These are phyloP conservation scores for Cryptosporidium ubiquitum DNA, from an alignment of 169 alveolate species.

Conservation along the genomic window DNA sequence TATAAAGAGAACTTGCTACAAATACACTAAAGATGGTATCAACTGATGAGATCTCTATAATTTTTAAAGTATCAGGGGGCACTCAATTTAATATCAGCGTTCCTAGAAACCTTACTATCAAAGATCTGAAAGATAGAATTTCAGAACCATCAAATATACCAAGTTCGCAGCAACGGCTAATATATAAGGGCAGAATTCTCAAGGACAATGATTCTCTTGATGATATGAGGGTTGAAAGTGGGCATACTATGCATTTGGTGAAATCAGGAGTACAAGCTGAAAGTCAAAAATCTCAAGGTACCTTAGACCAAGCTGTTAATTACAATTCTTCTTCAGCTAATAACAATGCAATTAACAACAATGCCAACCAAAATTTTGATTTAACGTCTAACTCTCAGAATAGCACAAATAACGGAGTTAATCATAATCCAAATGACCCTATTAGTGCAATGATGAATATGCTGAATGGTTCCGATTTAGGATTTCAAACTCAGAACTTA, in stretches of 20 bases:
- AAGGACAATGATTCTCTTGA: constrained; percentile 87
- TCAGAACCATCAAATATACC: constrained; percentile 82
- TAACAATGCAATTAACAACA: background rate
- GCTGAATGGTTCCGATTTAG: constrained; percentile 22
- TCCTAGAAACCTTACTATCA: constrained; percentile 79
- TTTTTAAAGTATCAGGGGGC: constrained; percentile 87
- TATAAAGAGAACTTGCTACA: background rate
- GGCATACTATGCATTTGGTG: constrained; percentile 90
- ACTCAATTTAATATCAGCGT: constrained; percentile 80
- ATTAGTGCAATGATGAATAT: constrained; percentile 49
- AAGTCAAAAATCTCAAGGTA: constrained; percentile 20
- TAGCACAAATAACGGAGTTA: background rate
- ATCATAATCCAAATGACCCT: background rate
- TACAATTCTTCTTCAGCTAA: background rate
- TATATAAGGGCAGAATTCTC: constrained; percentile 89
- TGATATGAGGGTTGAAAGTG: constrained; percentile 84
- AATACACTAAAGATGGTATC: constrained; percentile 32
- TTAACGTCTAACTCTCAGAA: background rate
- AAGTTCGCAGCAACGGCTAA: constrained; percentile 83
- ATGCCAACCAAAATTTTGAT: background rate
- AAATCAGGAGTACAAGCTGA: constrained; percentile 84
- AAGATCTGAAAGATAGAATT: constrained; percentile 82
- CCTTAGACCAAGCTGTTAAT: constrained; percentile 24
- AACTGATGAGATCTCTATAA: constrained; percentile 71
- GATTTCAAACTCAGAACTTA: background rate